These are phyloP conservation scores for Globisporangium emineosum DNA, from an alignment of 352 stramenopile species.

Conservation along the genomic window DNA sequence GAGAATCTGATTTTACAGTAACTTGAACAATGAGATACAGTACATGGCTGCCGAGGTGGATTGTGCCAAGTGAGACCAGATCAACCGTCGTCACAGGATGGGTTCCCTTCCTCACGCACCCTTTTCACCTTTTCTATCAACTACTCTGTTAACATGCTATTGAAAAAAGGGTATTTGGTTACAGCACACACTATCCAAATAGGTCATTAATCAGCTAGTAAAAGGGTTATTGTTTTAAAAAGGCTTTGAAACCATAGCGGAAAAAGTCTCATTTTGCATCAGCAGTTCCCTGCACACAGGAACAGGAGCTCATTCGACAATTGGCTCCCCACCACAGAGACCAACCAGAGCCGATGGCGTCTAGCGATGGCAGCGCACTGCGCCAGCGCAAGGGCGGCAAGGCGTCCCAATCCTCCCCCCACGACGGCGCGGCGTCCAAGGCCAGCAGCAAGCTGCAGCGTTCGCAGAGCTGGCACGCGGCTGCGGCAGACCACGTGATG, in stretches of 20 bases:
- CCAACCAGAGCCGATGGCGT: neutral
- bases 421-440: neutral
- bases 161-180: too few relatives aligned
- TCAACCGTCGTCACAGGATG: slow-evolving; percentile 4
- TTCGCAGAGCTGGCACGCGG: slow-evolving; percentile 52
- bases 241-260: too few relatives aligned
- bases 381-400: slow-evolving; percentile 25
- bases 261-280: neutral
- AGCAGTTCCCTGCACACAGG: neutral
- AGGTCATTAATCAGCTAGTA: too few relatives aligned
- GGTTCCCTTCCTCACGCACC: neutral
- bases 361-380: slow-evolving; percentile 9
- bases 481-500: slow-evolving; percentile 52
- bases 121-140: neutral
- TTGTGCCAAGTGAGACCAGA: neutral
- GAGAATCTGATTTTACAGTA: neutral
- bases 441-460: slow-evolving; percentile 22
- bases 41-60: neutral
- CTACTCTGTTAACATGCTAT: too few relatives aligned
- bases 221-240: too few relatives aligned
- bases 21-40: neutral
- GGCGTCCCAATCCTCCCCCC: neutral
- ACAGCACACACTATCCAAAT: too few relatives aligned
- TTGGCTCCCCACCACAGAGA: neutral
- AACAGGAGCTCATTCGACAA: neutral